Evolutionary conservation across 257 asterid species (phyloP).

Genomic region (Petunia secreta): DNA sequence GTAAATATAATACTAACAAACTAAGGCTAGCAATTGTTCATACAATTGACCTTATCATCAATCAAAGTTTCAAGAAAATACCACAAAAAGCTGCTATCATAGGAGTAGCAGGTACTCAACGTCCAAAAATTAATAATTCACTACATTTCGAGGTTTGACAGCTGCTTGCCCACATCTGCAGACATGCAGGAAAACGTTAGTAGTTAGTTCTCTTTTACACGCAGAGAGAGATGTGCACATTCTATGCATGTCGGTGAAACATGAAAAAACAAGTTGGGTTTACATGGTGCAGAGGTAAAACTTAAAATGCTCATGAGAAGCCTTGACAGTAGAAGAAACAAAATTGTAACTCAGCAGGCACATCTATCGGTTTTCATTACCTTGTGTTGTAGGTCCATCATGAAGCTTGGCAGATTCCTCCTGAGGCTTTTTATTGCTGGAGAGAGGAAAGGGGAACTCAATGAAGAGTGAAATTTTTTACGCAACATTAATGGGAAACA

Average conservation of each 20-base stretch:
- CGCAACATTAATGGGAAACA: neutral
- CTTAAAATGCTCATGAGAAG: neutral
- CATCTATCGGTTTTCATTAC: slow-evolving; percentile 26
- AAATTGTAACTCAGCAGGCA: neutral
- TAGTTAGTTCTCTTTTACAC: neutral
- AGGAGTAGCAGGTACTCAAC: neutral
- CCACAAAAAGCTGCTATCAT: neutral
- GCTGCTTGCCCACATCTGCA: slow-evolving; percentile 18
- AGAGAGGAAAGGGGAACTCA: neutral
- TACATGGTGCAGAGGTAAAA: neutral
- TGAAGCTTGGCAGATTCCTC: slow-evolving; percentile 23
- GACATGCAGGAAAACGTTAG: neutral
- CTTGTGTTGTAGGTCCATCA: slow-evolving; percentile 38
- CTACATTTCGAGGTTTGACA: neutral
- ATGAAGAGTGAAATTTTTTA: neutral
- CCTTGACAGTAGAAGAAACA: neutral
- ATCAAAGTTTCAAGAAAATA: neutral
- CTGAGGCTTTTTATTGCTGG: slow-evolving; percentile 44
- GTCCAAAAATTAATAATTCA: neutral
- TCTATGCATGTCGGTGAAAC: neutral
- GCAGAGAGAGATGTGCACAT: neutral
- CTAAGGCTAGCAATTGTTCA: slow-evolving; percentile 13
- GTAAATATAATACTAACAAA: neutral
- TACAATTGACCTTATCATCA: neutral
- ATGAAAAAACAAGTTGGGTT: neutral